Conservation (phyloP, 2,329 filamentous ascomycete genomes). For the Mycosphaerella sp. region DNA sequence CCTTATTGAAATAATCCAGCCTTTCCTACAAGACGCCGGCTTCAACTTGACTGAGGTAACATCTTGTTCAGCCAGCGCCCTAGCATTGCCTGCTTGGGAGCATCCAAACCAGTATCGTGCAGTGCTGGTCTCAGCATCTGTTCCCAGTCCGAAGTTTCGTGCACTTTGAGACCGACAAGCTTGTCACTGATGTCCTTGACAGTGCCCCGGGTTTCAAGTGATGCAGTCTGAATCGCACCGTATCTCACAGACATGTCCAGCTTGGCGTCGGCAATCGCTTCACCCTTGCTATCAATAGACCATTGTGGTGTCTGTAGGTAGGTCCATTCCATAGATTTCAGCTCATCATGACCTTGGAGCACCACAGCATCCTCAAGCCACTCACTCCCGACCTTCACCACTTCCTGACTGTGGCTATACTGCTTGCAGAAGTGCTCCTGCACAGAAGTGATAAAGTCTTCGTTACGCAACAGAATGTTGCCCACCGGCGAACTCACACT, state of each 20-base stretch:
- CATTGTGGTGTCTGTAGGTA: conserved; percentile 85
- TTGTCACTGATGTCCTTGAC: conserved; percentile 13
- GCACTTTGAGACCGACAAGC: conserved; percentile 40
- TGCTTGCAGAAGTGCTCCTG: conserved; percentile 57
- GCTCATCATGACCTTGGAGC: conserved; percentile 55
- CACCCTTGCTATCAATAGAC: conserved; percentile 34
- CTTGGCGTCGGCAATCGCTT: conserved; percentile 5
- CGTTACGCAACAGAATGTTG: conserved; percentile 61
- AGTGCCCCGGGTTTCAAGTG: conserved; percentile 21
- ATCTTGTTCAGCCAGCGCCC: conserved; percentile 5
- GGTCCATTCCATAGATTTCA: conserved; percentile 66
- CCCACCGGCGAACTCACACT: conserved; percentile 80
- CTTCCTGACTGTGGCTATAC: conserved; percentile 48
- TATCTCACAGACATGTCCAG: conserved; percentile 40
- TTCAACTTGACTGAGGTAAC: background rate
- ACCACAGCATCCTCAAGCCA: conserved; percentile 51
- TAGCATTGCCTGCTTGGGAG: background rate
- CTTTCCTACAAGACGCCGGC: no score
- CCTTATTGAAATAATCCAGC: no score
- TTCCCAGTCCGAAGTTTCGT: conserved; percentile 40
- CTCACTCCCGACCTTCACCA: conserved; percentile 49
- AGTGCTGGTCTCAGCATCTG: background rate
- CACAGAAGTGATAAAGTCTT: conserved; percentile 42
- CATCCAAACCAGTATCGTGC: background rate
- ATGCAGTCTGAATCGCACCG: conserved; percentile 51